Base-by-base conservation (phyloP, 768 basidiomycete genomes). In the Suillus weaverae region DNA sequence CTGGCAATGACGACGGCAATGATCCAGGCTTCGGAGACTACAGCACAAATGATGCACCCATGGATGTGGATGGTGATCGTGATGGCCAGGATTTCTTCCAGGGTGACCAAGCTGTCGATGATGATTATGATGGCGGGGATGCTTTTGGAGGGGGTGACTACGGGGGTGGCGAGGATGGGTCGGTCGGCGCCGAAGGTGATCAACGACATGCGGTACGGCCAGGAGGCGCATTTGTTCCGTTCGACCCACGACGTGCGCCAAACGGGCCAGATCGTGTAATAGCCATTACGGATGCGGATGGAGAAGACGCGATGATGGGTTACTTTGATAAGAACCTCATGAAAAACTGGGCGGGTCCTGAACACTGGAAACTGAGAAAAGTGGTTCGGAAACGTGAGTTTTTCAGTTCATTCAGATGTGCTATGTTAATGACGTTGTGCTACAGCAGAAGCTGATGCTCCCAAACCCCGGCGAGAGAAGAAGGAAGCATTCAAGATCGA, bases 281-380 rank as follows among this genome's bases (percentile, higher is more conserved):
- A 84, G 92, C 92, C 0, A 92, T 97, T 88, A 87, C 86, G 4
- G 86, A 88, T 59, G 84, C 80, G 3, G 86, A 91, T 63, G 84
- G 81, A 1, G 85, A 82, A 6, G 81, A 78, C 20, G 75, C 81
- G 22, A 84, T 90, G 77, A 80, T 90, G 72, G 95, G 96, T 70
- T 97, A 97, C 76, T 97, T 99, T 73, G 96, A 99, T 75, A 85
- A 89, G 70, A 87, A 81, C 66, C 84, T 92, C 71, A 81, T 89
- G 70, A 97, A 93, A 83, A 97, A 97, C 70, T 99, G 97, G 97
- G 97, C 97, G 4, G 97, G 97, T 0, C 96, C 96, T 9, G 94
- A 99, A 76, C 97, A 99, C 73, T 99, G 97, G 97, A 99, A 97
- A 74, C 76, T 99, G 71, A 81, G 91, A 66, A 91, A 89, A 72